Evolutionary conservation across 164 flowering plant genomes (phyloP), one percentile per base, ranked within the genome.

Genomic region (Protea cynaroides): DNA sequence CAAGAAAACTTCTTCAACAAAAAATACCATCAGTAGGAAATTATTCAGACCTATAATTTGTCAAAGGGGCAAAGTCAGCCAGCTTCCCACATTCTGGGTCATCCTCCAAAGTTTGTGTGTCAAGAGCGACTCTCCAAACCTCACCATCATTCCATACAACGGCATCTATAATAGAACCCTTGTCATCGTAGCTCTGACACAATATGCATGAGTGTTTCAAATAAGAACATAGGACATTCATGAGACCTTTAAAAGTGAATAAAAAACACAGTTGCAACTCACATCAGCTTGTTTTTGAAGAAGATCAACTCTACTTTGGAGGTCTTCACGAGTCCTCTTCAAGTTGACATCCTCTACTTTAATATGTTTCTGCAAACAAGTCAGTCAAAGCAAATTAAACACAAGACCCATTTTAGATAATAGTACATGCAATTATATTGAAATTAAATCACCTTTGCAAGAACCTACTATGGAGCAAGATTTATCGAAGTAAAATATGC

Each of bases 101-200:
- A 78, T 86, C 92, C 81, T 89, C 96, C 72, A 94, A 88, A 66
- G 79, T 81, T 66, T 84, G 99, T 7, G 96, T 94, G 71, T 94
- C 99, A 73, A 94, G 81, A 69, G 99, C 97, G 70, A 76, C 97
- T 78, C 99, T 84, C 99, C 99, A 94, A 44, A 85, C 70, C 70
- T 89, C 87, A 69, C 99, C 99, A 83, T 91, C 97, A 77, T 89
- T 81, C 99, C 99, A 94, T 34, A 89, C 97, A 68, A 94, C 97
- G 82, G 89, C 99, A 83, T 94, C 97, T 61, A 94, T 84, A 40
- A 91, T 74, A 61, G 99, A 97, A 5, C 99, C 99, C 67, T 75
- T 91, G 72, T 94, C 99, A 67, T 94, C 95, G 67, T 91, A 94
- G 78, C 75, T 84, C 99, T 94, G 76, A 43, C 59, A 75, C 50